Base-by-base conservation (phyloP, 1,139 yeast species). In the Saccharomycopsis hybrid region DNA sequence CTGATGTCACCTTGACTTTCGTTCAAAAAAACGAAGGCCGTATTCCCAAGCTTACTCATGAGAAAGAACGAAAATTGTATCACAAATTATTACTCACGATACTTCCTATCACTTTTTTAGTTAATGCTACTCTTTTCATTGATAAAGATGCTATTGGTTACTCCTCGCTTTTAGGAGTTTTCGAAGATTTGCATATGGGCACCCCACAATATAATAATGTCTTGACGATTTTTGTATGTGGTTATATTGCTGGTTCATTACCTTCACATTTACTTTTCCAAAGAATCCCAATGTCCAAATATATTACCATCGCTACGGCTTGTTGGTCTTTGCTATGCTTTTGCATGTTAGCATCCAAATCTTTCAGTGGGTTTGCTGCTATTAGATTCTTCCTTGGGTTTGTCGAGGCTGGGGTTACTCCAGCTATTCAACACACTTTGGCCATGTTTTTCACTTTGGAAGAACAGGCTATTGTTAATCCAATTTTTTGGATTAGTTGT, bases 311-410 rank as follows among this genome's bases (percentile, higher is more conserved):
- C 2, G 56, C 62, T 45, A 55, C 63, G 13, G 51, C 65, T 8
- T 4, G 57, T 2, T 68, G 72, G 72, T 63, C 68, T 5, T 44
- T 60, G 1, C 47, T 67, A 5, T 59, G 66, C 35, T 58, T 65
- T 40, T 55, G 64, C 38, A 70, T 65, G 47, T 59, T 69, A 42
- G 61, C 67, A 1, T 62, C 63, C 1, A 54, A 56, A 8, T 61
- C 59, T 41, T 66, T 65, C 51, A 63, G 64, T 47, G 68, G 69
- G 9, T 58, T 68, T 29, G 57, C 65, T 41, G 62, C 65, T 4
- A 56, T 66, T 47, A 58, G 72, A 50, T 64, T 68, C 31, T 57
- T 68, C 42, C 57, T 68, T 36, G 72, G 72, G 1, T 62, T 66
- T 52, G 59, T 65, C 13, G 72, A 68, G 56, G 54, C 64, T 42